Evolutionary conservation across 768 basidiomycete species (phyloP).

Genomic region (Kwoniella sp.): DNA sequence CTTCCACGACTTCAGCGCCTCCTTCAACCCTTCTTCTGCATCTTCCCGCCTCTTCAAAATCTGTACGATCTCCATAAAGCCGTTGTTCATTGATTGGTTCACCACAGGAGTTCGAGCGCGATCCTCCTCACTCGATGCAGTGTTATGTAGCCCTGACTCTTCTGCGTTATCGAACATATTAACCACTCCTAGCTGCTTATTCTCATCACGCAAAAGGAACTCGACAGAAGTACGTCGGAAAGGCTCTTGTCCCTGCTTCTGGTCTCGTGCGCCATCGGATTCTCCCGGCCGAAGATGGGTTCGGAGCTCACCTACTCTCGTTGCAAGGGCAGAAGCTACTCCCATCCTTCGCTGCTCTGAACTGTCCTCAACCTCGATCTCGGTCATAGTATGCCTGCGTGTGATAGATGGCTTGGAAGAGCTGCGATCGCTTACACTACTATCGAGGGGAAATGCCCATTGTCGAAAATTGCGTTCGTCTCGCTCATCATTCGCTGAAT

Average conservation of each 20-base stretch:
- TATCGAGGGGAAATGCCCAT: constrained; percentile 23
- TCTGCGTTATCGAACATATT: constrained; percentile 4
- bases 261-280: no score
- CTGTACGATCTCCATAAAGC: constrained; percentile 1
- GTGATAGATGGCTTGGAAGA: not conserved
- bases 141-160: no score
- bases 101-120: no score
- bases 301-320: no score
- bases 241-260: not conserved
- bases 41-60: not conserved
- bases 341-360: no score
- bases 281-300: no score
- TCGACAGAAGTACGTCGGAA: constrained; percentile 19
- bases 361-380: no score
- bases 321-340: no score
- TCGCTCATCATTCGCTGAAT: not conserved
- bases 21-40: not conserved
- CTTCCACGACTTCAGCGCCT: not conserved
- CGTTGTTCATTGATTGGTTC: not conserved
- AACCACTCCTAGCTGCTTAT: constrained; percentile 7
- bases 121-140: no score
- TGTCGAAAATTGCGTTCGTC: constrained; percentile 13
- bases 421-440: not conserved
- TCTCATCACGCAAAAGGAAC: constrained; percentile 21
- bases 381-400: no score